phyloP scores from a whole-genome alignment of 1,139 yeast species.

The Sugiyamaella sp. region DNA sequence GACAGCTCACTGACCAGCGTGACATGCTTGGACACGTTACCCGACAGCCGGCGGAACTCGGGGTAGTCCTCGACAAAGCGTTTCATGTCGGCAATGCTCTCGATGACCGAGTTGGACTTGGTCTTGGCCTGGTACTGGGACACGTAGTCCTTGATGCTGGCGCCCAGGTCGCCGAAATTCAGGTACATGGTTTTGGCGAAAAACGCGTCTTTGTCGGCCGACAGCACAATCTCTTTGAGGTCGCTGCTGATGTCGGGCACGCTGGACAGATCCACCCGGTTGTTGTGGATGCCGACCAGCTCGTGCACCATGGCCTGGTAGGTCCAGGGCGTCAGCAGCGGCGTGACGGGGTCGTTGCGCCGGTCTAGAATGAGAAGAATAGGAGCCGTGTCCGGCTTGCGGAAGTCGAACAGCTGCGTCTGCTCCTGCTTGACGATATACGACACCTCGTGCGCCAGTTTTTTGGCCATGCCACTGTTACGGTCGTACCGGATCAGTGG shows the following conservation, averaged over 20 bases:
- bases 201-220: constrained; percentile 72
- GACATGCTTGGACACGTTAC: constrained; percentile 93
- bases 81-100: constrained; percentile 85
- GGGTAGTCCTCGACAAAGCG: constrained; percentile 90
- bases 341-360: constrained; percentile 88
- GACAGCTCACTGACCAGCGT: constrained; percentile 86
- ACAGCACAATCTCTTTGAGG: constrained; percentile 61
- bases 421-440: constrained; percentile 43
- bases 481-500: constrained; percentile 80
- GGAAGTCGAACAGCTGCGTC: constrained; percentile 65
- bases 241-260: constrained; percentile 52
- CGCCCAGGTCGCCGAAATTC: constrained; percentile 94
- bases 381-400: constrained; percentile 67
- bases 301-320: constrained; percentile 98
- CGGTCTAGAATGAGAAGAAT: constrained; percentile 79
- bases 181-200: constrained; percentile 78
- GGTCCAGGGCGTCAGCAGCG: constrained; percentile 93
- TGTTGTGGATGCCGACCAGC: constrained; percentile 75
- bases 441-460: constrained; percentile 67
- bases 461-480: constrained; percentile 61
- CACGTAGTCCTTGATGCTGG: constrained; percentile 81
- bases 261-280: constrained; percentile 67
- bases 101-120: constrained; percentile 68
- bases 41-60: constrained; percentile 82
- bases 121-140: constrained; percentile 81